A percentile compares a stretch with the other conserved stretches of the same genome.
These are phyloP conservation scores for Endotrypanum monterogeii DNA, from an alignment of 208 protist genomes.

Conservation along the genomic window DNA sequence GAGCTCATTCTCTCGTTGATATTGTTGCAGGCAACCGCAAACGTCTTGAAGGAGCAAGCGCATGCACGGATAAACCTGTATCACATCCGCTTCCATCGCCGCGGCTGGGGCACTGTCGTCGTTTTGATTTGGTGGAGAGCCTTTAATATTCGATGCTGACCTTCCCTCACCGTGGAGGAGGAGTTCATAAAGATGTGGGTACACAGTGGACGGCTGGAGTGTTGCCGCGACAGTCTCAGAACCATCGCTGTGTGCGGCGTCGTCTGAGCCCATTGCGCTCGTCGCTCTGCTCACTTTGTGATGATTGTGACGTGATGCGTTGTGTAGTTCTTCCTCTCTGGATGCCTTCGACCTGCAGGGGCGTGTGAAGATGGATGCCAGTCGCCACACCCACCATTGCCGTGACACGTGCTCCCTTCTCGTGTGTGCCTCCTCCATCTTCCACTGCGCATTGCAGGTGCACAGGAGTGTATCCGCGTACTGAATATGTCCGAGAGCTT, in stretches of 20 bases:
- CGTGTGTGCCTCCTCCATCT: constrained; percentile 22
- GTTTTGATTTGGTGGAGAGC: background rate
- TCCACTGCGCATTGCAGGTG: constrained; percentile 31
- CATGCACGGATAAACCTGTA: constrained; percentile 57
- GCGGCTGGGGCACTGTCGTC: background rate
- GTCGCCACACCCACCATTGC: constrained; percentile 27
- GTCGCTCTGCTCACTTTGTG: background rate
- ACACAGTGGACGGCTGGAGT: constrained; percentile 11
- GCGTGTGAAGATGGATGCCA: constrained; percentile 11
- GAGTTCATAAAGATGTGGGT: constrained; percentile 25
- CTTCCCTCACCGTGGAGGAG: constrained; percentile 5
- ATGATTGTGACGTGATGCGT: background rate
- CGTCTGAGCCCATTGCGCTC: background rate
- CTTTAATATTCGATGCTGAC: background rate
- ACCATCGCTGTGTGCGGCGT: background rate
- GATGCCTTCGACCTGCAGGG: background rate
- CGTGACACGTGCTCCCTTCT: constrained; percentile 17
- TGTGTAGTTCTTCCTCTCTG: background rate
- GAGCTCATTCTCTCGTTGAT: constrained; percentile 60
- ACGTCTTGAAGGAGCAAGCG: constrained; percentile 39
- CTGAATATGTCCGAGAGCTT: constrained; percentile 65
- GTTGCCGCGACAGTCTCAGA: background rate
- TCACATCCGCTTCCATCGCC: constrained; percentile 31
- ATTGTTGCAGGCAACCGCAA: constrained; percentile 35
- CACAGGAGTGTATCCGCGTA: constrained; percentile 55